These are phyloP conservation scores for Asterochloris erici DNA, from an alignment of 139 green algal species.

Conservation along the genomic window DNA sequence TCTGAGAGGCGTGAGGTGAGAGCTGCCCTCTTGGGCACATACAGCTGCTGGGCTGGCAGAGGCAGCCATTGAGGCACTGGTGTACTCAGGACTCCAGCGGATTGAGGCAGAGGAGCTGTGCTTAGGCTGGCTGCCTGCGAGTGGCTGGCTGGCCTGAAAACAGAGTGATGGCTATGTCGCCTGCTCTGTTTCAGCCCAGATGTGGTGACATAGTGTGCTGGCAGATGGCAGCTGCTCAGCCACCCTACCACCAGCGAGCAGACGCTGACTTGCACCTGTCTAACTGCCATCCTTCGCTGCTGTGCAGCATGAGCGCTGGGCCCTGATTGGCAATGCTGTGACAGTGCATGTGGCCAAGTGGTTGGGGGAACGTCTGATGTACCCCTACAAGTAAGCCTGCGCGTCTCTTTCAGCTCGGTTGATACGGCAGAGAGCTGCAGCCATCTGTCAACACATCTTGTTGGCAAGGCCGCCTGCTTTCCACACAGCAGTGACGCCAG, in stretches of 20 bases:
- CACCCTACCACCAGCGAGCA: no score
- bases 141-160: background rate
- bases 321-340: conserved; percentile 80
- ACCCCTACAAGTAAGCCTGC: conserved; percentile 48
- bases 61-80: no score
- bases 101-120: no score
- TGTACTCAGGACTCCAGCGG: no score
- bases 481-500: no score
- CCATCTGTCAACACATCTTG: no score
- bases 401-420: no score
- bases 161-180: background rate
- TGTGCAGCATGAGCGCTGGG: conserved; percentile 48
- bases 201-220: background rate
- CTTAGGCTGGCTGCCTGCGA: background rate
- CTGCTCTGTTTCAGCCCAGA: background rate
- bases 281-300: background rate
- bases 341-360: conserved; percentile 75
- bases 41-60: no score
- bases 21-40: background rate
- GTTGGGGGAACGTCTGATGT: conserved; percentile 64
- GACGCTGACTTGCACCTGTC: background rate
- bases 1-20: conserved; percentile 32
- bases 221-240: no score
- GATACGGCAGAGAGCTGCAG: no score
- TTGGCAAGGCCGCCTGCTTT: no score